A percentile compares a stretch with the other conserved stretches of the same genome.
phyloP scores from a whole-genome alignment of 345 rosid genomes.

The Reutealis trisperma region DNA sequence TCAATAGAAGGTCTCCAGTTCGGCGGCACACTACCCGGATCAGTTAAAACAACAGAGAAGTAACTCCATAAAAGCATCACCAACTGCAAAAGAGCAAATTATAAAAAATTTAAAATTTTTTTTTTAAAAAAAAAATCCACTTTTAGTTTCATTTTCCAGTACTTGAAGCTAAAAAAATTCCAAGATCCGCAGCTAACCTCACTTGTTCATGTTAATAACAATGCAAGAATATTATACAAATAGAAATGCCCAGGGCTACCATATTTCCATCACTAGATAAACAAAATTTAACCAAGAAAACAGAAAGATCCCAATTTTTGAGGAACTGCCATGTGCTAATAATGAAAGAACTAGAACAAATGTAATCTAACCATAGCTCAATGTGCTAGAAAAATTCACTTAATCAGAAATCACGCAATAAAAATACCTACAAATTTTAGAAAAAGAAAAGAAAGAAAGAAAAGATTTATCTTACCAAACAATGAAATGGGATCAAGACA shows the following conservation, averaged over 20 bases:
- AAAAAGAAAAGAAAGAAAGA: neutral
- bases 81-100: constrained; percentile 72
- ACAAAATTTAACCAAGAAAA: neutral
- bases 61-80: constrained; percentile 95
- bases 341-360: neutral
- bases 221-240: neutral
- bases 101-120: neutral
- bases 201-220: neutral
- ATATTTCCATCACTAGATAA: neutral
- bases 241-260: neutral
- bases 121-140: constrained; percentile 18
- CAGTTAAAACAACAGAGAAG: constrained; percentile 90
- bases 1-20: constrained; percentile 79
- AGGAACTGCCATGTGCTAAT: neutral
- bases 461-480: constrained; percentile 50
- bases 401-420: neutral
- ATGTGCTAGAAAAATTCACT: neutral
- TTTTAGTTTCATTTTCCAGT: constrained; percentile 15
- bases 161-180: neutral
- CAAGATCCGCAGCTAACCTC: neutral
- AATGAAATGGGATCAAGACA: constrained; percentile 74
- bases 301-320: neutral
- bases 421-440: neutral
- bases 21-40: constrained; percentile 90
- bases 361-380: neutral